Conservation (phyloP, 169 alveolate genomes). For the Eimeria brunetti region DNA sequence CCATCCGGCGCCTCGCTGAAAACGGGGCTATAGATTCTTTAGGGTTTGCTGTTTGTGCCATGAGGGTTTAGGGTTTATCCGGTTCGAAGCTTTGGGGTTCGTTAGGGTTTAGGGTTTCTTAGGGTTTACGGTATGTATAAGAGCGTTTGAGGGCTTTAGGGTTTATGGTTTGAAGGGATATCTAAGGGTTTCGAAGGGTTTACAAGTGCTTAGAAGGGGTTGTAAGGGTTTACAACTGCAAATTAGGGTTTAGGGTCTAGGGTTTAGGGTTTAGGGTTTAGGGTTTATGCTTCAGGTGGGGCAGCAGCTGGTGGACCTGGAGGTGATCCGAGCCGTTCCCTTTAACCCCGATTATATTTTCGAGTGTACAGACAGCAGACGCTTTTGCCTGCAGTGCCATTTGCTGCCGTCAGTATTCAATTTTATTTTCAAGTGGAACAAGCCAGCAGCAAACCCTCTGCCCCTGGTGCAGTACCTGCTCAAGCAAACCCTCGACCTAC, state of each 20-base stretch:
- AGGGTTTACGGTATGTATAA: too few species aligned
- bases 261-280: slow-evolving; percentile 35
- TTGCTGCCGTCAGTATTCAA: not conserved
- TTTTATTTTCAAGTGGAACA: not conserved
- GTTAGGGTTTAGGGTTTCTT: too few species aligned
- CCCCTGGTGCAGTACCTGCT: slow-evolving; percentile 15
- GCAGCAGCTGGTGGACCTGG: slow-evolving; percentile 28
- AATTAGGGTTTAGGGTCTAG: slow-evolving; percentile 5
- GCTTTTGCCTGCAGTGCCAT: not conserved
- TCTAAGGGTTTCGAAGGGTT: not conserved
- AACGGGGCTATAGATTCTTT: too few species aligned
- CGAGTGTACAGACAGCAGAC: slow-evolving; percentile 17
- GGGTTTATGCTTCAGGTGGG: slow-evolving; percentile 26
- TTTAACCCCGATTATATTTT: not conserved
- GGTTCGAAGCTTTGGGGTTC: too few species aligned
- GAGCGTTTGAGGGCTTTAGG: too few species aligned
- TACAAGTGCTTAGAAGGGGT: not conserved
- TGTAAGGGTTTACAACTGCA: not conserved
- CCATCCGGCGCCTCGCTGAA: not conserved
- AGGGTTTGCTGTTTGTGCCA: too few species aligned
- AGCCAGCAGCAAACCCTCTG: slow-evolving; percentile 24
- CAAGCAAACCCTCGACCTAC: slow-evolving; percentile 14
- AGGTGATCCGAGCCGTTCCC: not conserved
- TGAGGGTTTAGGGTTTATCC: too few species aligned
- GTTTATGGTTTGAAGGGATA: too few species aligned